Evolutionary conservation across 1,139 yeast species (phyloP).

Genomic region (Diutina scorzettiae): DNA sequence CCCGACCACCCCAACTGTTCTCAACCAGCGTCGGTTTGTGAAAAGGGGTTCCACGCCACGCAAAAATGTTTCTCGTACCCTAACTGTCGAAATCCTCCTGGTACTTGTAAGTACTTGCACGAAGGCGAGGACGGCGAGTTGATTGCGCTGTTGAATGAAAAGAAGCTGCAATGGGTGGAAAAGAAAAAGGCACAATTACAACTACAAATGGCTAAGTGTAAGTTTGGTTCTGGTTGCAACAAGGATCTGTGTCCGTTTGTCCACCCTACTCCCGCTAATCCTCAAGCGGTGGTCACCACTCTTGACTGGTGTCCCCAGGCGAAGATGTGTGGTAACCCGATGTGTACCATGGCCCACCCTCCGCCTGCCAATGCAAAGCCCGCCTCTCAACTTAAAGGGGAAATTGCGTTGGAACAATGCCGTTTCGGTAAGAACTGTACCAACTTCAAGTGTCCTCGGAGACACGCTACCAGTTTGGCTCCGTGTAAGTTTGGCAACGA

Average conservation of each 20-base stretch:
- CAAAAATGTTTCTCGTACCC: constrained; percentile 68
- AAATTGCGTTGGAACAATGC: constrained; percentile 59
- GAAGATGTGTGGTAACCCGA: constrained; percentile 45
- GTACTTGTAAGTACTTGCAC: constrained; percentile 73
- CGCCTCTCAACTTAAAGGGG: constrained; percentile 8
- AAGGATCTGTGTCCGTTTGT: constrained; percentile 78
- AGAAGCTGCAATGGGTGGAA: constrained; percentile 38
- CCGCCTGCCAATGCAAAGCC: constrained; percentile 48
- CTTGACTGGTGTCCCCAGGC: constrained; percentile 73
- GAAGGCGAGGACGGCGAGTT: constrained; percentile 73
- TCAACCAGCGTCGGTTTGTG: constrained; percentile 43
- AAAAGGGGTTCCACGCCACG: constrained; percentile 62
- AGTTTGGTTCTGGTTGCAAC: constrained; percentile 62
- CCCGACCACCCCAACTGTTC: constrained; percentile 65
- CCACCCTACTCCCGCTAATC: constrained; percentile 83
- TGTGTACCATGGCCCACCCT: constrained; percentile 63
- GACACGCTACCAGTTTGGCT: constrained; percentile 68
- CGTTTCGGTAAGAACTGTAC: constrained; percentile 68
- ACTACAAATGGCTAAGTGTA: constrained; percentile 35
- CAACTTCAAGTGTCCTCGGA: constrained; percentile 63
- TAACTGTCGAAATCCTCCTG: constrained; percentile 66
- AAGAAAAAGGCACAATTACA: constrained; percentile 18
- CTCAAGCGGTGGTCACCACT: constrained; percentile 53
- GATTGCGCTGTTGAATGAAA: constrained; percentile 52
- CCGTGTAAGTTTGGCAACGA: constrained; percentile 72